These are phyloP conservation scores for Didymosphaeria variabile DNA, from an alignment of 2,329 filamentous ascomycete species.

Conservation along the genomic window DNA sequence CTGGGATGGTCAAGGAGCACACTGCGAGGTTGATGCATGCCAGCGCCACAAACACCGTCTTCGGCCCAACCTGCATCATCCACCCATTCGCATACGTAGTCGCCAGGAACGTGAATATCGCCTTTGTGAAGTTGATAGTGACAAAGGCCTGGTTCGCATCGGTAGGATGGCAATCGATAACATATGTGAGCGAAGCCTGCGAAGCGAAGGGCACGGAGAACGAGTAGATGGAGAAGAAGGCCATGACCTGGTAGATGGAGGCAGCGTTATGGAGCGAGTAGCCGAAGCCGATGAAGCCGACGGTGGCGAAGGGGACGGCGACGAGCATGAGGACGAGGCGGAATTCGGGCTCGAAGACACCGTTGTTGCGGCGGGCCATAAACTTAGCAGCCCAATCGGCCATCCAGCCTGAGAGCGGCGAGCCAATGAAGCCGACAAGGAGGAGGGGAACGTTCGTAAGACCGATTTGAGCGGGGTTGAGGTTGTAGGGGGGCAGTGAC, in stretches of 20 bases:
- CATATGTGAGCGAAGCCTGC: constrained; percentile 51
- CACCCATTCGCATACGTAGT: constrained; percentile 83
- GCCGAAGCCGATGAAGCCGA: constrained; percentile 54
- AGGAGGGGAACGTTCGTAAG: constrained; percentile 83
- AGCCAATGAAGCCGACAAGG: constrained; percentile 79
- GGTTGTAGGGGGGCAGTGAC: constrained; percentile 80
- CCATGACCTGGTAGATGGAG: constrained; percentile 39
- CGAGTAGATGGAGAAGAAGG: constrained; percentile 50
- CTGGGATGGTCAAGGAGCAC: constrained; percentile 77
- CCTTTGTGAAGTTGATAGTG: constrained; percentile 54
- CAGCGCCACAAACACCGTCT: constrained; percentile 74
- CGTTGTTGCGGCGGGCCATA: constrained; percentile 78
- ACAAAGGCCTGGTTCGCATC: constrained; percentile 55
- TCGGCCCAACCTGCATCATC: constrained; percentile 63
- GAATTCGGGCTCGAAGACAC: constrained; percentile 92
- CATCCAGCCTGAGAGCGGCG: constrained; percentile 74
- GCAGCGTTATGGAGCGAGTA: constrained; percentile 43
- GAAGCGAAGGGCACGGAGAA: constrained; percentile 51
- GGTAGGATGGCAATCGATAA: constrained; percentile 52
- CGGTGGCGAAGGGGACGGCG: constrained; percentile 43
- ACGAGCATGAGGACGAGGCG: constrained; percentile 57
- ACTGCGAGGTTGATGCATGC: constrained; percentile 76
- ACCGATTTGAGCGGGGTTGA: constrained; percentile 81
- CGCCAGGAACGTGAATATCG: constrained; percentile 66
- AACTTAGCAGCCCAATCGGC: constrained; percentile 76